Evolutionary conservation across 495 filamentous ascomycete species (phyloP).

Genomic region (Penicillium coprophilum): DNA sequence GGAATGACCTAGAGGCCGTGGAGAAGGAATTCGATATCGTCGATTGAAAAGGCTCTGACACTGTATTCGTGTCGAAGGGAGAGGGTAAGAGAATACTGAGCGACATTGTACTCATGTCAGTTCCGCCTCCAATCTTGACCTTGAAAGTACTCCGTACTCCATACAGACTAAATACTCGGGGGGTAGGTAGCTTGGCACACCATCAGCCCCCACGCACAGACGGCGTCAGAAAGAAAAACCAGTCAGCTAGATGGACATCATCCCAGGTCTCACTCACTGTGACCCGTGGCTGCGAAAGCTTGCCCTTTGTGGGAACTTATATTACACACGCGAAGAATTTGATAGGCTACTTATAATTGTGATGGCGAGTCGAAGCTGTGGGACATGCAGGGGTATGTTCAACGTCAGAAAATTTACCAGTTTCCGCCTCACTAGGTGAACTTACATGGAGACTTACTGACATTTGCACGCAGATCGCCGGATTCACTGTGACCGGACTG

Average conservation of each 20-base stretch:
- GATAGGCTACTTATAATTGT: background rate
- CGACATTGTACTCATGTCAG: too few species aligned
- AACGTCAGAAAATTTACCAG: background rate
- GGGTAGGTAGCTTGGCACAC: too few species aligned
- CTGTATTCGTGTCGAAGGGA: too few species aligned
- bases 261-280: background rate
- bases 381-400: background rate
- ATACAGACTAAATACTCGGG: too few species aligned
- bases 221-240: background rate
- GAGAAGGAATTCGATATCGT: too few species aligned
- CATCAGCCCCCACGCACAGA: background rate
- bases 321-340: background rate
- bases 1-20: too few species aligned
- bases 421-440: background rate
- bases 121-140: too few species aligned
- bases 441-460: background rate
- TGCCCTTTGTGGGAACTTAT: background rate
- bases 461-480: background rate
- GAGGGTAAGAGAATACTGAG: too few species aligned
- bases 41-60: too few species aligned
- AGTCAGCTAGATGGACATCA: background rate
- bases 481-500: background rate
- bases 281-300: background rate
- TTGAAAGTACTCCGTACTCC: too few species aligned
- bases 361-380: background rate